These are phyloP conservation scores for Sugiyamaella mastotermitis DNA, from an alignment of 805 yeast species.

Conservation along the genomic window DNA sequence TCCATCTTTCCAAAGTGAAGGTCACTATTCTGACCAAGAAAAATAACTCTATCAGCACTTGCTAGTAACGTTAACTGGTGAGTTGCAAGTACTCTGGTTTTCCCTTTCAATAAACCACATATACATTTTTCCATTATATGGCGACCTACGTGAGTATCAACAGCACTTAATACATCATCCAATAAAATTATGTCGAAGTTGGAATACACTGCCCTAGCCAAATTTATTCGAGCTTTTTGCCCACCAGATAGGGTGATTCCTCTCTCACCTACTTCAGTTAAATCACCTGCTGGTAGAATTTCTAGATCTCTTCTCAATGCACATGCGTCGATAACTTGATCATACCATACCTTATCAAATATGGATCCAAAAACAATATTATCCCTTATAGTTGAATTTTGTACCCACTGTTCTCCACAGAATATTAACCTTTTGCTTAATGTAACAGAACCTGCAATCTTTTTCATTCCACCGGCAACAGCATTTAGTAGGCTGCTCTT, in stretches of 20 bases:
- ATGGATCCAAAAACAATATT: slow-evolving; percentile 66
- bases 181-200: slow-evolving; percentile 58
- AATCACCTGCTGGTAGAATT: slow-evolving; percentile 66
- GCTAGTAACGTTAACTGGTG: slow-evolving; percentile 73
- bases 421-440: slow-evolving; percentile 48
- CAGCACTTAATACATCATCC: slow-evolving; percentile 84
- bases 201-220: slow-evolving; percentile 77
- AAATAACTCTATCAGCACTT: slow-evolving; percentile 63
- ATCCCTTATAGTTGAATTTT: slow-evolving; percentile 68
- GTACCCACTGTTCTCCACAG: slow-evolving; percentile 78
- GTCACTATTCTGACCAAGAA: slow-evolving; percentile 54
- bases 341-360: slow-evolving; percentile 46
- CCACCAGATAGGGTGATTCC: slow-evolving; percentile 90
- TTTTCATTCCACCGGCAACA: slow-evolving; percentile 64
- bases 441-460: slow-evolving; percentile 44
- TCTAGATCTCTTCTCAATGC: slow-evolving; percentile 61
- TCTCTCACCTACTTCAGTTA: slow-evolving; percentile 81
- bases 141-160: slow-evolving; percentile 79
- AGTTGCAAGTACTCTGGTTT: slow-evolving; percentile 74
- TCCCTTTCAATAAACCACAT: slow-evolving; percentile 46
- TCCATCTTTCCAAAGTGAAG: slow-evolving; percentile 55
- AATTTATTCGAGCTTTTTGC: slow-evolving; percentile 78
- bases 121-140: slow-evolving; percentile 69
- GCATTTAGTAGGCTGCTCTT: slow-evolving; percentile 70
- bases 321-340: slow-evolving; percentile 54